phyloP scores from a whole-genome alignment of 2,329 filamentous ascomycete species.

The Ceratocystis diversiconidia region DNA sequence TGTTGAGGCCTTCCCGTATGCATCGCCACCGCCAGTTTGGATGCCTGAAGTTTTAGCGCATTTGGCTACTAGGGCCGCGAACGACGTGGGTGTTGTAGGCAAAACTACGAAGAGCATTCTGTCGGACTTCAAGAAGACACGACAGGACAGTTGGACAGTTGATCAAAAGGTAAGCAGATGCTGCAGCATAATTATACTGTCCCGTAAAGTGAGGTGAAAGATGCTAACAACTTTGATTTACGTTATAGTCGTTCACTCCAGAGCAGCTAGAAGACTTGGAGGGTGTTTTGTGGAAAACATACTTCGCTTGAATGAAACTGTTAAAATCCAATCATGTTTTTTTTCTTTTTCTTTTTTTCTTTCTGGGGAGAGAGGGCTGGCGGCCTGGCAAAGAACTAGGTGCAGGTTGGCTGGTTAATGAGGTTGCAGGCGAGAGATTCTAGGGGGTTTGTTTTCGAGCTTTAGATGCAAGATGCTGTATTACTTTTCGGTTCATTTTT shows the following conservation, averaged over 20 bases:
- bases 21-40: constrained; percentile 81
- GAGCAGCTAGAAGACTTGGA: constrained; percentile 93
- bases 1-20: constrained; percentile 92
- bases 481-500: not conserved
- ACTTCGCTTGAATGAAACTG: constrained; percentile 56
- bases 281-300: constrained; percentile 98
- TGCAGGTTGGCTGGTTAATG: constrained; percentile 6
- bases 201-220: not conserved
- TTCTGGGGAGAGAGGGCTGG: constrained; percentile 10
- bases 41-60: constrained; percentile 84
- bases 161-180: constrained; percentile 72
- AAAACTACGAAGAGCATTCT: constrained; percentile 90
- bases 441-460: not conserved
- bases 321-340: not conserved
- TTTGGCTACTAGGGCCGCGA: constrained; percentile 70
- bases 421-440: not conserved
- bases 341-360: not conserved
- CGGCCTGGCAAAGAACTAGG: constrained; percentile 18
- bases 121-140: constrained; percentile 97
- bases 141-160: constrained; percentile 95
- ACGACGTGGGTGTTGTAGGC: constrained; percentile 80
- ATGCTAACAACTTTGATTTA: constrained; percentile 20
- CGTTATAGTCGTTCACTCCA: constrained; percentile 57
- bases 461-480: not conserved
- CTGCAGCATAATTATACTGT: not conserved